Percentiles rank a stretch among this genome's conserved stretches.
phyloP scores from a whole-genome alignment of 305 asterid genomes.

The Caryopteris hybrid region DNA sequence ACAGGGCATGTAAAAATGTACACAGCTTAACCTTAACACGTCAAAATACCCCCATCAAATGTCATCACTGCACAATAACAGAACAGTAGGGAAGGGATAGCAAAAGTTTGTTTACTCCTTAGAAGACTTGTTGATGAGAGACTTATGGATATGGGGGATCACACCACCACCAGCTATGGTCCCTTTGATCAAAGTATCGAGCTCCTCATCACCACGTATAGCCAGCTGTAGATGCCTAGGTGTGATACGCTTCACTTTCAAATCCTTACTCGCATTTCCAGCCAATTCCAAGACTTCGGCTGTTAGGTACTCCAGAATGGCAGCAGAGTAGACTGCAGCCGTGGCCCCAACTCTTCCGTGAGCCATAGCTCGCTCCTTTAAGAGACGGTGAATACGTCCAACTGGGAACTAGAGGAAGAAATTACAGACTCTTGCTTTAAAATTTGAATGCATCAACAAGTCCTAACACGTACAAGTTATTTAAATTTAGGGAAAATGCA shows the following conservation, averaged over 20 bases:
- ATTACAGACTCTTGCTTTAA: neutral
- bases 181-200: conserved; percentile 39
- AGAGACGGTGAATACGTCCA: conserved; percentile 45
- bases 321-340: conserved; percentile 48
- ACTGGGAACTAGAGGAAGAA: conserved; percentile 32
- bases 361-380: conserved; percentile 40
- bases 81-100: neutral
- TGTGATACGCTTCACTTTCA: conserved; percentile 46
- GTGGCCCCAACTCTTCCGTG: conserved; percentile 49
- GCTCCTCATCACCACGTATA: conserved; percentile 44
- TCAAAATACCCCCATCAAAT: neutral
- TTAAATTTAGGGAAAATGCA: neutral
- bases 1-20: conserved; percentile 4
- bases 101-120: conserved; percentile 29
- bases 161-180: conserved; percentile 45
- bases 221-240: conserved; percentile 47
- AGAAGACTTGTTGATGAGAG: conserved; percentile 42
- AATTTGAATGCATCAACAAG: neutral
- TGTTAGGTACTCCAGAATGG: conserved; percentile 41
- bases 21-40: conserved; percentile 9
- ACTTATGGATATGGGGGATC: conserved; percentile 43
- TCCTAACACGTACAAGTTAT: neutral
- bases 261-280: conserved; percentile 46
- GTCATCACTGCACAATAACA: neutral
- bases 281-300: conserved; percentile 45